A percentile compares a stretch with the other conserved stretches of the same genome.
Evolutionary conservation across 1,139 yeast genomes (phyloP).

Genomic region (Groenewaldozyma sp.): DNA sequence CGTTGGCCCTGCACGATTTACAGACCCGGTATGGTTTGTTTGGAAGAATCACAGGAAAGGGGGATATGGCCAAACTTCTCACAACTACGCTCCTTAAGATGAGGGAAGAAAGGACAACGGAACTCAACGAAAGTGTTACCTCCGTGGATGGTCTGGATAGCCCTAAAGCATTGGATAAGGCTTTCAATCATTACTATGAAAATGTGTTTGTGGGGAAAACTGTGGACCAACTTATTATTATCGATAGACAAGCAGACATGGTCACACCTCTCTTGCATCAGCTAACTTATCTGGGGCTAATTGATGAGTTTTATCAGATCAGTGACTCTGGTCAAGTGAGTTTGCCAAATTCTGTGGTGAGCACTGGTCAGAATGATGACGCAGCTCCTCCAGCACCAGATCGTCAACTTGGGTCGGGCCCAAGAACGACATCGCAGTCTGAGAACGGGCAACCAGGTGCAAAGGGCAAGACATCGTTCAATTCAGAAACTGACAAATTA

Average conservation of each 20-base stretch:
- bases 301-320: conserved; percentile 60
- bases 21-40: conserved; percentile 30
- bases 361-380: too few species aligned
- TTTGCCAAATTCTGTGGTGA: conserved; percentile 28
- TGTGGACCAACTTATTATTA: conserved; percentile 46
- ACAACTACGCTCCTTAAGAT: conserved; percentile 28
- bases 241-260: conserved; percentile 72
- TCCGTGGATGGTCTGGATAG: conserved; percentile 4
- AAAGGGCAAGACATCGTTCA: conserved; percentile 28
- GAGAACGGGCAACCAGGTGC: conserved; percentile 1
- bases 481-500: conserved; percentile 31
- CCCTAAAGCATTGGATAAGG: conserved; percentile 1
- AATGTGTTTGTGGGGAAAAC: conserved; percentile 26
- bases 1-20: conserved; percentile 32
- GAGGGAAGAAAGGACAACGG: conserved; percentile 19
- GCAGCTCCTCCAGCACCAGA: conserved; percentile 10
- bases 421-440: background rate
- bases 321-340: conserved; percentile 41
- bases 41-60: conserved; percentile 42
- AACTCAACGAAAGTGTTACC: conserved; percentile 13
- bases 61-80: conserved; percentile 36
- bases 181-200: conserved; percentile 24
- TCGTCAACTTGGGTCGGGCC: conserved; percentile 2
- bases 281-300: conserved; percentile 70
- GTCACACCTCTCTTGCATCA: conserved; percentile 67